Percentiles rank a stretch among this genome's conserved stretches.
phyloP scores from a whole-genome alignment of 495 filamentous ascomycete genomes.

The Hypomontagnella monticulosa region DNA sequence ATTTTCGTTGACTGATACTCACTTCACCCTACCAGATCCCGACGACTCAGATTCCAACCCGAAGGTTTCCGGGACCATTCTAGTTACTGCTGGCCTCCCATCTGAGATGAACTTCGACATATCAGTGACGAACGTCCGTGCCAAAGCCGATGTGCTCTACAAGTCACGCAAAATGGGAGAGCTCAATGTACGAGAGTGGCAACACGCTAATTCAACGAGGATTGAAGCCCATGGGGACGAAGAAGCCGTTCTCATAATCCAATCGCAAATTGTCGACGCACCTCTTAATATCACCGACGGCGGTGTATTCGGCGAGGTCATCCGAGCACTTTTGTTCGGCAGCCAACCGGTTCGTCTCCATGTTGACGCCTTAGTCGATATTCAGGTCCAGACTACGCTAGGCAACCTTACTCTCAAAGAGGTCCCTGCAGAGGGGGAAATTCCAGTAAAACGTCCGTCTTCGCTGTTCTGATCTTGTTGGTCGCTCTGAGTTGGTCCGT shows the following conservation, averaged over 20 bases:
- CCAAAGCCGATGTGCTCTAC: conserved; percentile 82
- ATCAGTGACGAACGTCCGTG: conserved; percentile 76
- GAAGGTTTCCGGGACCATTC: conserved; percentile 80
- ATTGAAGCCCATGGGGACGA: conserved; percentile 62
- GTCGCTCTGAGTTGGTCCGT: conserved; percentile 51
- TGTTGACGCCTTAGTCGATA: conserved; percentile 84
- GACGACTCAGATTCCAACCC: conserved; percentile 78
- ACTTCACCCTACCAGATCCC: conserved; percentile 84
- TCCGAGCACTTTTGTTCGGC: conserved; percentile 80
- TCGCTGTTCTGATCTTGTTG: conserved; percentile 58
- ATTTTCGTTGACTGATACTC: conserved; percentile 83
- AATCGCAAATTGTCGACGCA: conserved; percentile 77
- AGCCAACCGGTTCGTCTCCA: conserved; percentile 68
- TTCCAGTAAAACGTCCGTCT: conserved; percentile 86
- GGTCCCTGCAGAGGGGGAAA: conserved; percentile 84
- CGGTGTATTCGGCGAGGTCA: conserved; percentile 75
- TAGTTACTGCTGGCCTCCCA: conserved; percentile 78
- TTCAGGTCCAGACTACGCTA: conserved; percentile 78
- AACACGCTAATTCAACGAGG: conserved; percentile 80
- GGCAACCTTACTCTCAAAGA: conserved; percentile 80
- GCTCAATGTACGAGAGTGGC: conserved; percentile 82
- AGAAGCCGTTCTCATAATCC: conserved; percentile 70
- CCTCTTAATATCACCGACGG: conserved; percentile 83
- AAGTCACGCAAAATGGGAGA: conserved; percentile 76
- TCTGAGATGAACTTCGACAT: conserved; percentile 86